Evolutionary conservation across 2,329 filamentous ascomycete genomes (phyloP), one percentile per base, ranked within the genome.

Genomic region (Pseudogymnoascus sp.): DNA sequence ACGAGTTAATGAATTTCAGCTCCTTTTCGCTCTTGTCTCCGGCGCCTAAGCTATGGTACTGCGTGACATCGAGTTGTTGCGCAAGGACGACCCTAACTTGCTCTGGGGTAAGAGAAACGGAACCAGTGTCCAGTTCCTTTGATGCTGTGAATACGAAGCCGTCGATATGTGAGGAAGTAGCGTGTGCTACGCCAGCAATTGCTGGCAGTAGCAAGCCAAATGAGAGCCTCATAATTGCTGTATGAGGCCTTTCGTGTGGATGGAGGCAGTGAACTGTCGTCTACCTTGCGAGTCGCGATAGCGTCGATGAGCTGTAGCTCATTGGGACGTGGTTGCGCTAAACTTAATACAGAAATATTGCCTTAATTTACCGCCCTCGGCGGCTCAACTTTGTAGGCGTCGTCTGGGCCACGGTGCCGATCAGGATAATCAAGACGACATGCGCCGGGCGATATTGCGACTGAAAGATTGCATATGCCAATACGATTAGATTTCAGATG

Each of bases 1-100:
- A 88, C 58, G 75, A 74, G 68, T 84, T 83, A 68, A 91, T 75
- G 65, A 82, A 74, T 57, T 77, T 74, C 38, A 89, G 72, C 7
- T 81, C 79, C 12, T 39, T 60, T 22, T 68, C 66, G 38, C 62
- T 65, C 16, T 62, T 64, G 57, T 72, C 69, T 20, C 47, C 57
- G 12, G 32, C 34, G 65, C 75, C 77, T 65, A 78, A 77, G 64
- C 76, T 79, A 68, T 77, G 77, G 67, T 76, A 66, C 64, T 67
- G 74, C 34, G 75, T 71, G 61, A 75, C 74, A 16, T 76, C 76
- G 62, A 84, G 72, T 59, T 84, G 80, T 70, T 84, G 82, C 11
- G 84, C 78, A 57, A 87, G 71, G 67, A 87, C 77, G 63, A 86
- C 76, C 68, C 81, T 78, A 62, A 80, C 81, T 61, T 72, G 66